Percentiles rank a stretch among this genome's conserved stretches.
These are phyloP conservation scores for Pseudodiploospora longispora DNA, from an alignment of 2,329 filamentous ascomycete species.

Conservation along the genomic window DNA sequence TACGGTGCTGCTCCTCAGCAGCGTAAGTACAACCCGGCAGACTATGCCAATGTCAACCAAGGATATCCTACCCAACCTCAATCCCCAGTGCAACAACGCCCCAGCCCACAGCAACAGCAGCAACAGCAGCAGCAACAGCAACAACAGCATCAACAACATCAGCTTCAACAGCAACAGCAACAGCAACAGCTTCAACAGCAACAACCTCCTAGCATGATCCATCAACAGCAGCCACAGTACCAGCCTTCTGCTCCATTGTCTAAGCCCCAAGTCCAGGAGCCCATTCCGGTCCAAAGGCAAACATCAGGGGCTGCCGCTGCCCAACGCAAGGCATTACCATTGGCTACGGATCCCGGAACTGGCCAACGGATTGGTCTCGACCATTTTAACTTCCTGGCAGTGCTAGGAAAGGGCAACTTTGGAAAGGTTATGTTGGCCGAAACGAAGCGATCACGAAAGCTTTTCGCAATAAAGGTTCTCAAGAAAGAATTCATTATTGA, in stretches of 20 bases:
- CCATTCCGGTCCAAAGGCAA: constrained; percentile 23
- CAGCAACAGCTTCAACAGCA: constrained; percentile 29
- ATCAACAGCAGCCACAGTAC: constrained; percentile 20
- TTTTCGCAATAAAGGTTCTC: constrained; percentile 97
- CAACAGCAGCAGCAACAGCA: constrained; percentile 30
- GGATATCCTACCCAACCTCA: constrained; percentile 31
- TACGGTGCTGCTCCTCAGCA: constrained; percentile 35
- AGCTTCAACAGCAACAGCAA: constrained; percentile 29
- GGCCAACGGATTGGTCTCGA: constrained; percentile 86
- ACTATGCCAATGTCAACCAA: constrained; percentile 57
- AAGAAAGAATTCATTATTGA: constrained; percentile 99
- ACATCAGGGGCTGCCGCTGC: constrained; percentile 8
- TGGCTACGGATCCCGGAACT: constrained; percentile 63
- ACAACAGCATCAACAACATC: constrained; percentile 16
- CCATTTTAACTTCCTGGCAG: constrained; percentile 98
- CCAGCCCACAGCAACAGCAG: constrained; percentile 19
- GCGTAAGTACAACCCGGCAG: constrained; percentile 67
- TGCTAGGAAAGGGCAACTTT: constrained; percentile 97
- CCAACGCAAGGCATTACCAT: constrained; percentile 53
- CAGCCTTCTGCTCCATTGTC: constrained; percentile 22
- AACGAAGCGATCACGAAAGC: constrained; percentile 81
- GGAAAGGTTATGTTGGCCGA: constrained; percentile 99
- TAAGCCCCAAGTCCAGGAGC: constrained; percentile 33
- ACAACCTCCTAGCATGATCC: constrained; percentile 20
- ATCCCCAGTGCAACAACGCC: constrained; percentile 22